These are phyloP conservation scores for Kodamaea jinghongensis DNA, from an alignment of 805 yeast genomes.

Conservation along the genomic window DNA sequence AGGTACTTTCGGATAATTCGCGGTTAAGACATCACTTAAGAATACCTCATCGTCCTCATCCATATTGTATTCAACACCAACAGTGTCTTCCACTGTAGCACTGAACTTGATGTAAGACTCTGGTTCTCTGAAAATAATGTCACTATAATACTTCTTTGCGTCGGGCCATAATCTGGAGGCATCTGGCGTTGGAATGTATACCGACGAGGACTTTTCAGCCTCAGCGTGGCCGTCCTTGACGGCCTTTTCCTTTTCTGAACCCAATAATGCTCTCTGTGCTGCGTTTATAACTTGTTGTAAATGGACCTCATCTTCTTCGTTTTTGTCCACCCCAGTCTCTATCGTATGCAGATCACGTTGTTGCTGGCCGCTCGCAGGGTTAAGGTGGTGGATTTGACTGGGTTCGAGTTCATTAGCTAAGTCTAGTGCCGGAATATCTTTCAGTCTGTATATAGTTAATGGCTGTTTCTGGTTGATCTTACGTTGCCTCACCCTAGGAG, in stretches of 20 bases:
- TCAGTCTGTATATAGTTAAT: slow-evolving; percentile 70
- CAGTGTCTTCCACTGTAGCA: slow-evolving; percentile 94
- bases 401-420: slow-evolving; percentile 39
- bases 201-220: slow-evolving; percentile 22
- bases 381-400: slow-evolving; percentile 41
- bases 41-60: slow-evolving; percentile 85
- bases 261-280: slow-evolving; percentile 58
- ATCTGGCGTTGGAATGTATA: slow-evolving; percentile 95
- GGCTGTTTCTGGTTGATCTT: slow-evolving; percentile 91
- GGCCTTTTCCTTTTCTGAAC: slow-evolving; percentile 30
- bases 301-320: slow-evolving; percentile 96
- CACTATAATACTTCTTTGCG: slow-evolving; percentile 66
- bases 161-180: slow-evolving; percentile 83
- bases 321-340: slow-evolving; percentile 97
- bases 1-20: slow-evolving; percentile 23
- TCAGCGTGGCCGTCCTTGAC: slow-evolving; percentile 27
- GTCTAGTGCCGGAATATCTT: slow-evolving; percentile 78
- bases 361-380: slow-evolving; percentile 42
- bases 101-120: slow-evolving; percentile 81
- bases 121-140: slow-evolving; percentile 63
- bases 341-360: slow-evolving; percentile 86
- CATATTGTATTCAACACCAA: slow-evolving; percentile 82
- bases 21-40: slow-evolving; percentile 35
- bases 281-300: slow-evolving; percentile 87
- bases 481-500: slow-evolving; percentile 86